Base-by-base conservation (phyloP, 2,329 filamentous ascomycete species). In the Penicillium expansum region DNA sequence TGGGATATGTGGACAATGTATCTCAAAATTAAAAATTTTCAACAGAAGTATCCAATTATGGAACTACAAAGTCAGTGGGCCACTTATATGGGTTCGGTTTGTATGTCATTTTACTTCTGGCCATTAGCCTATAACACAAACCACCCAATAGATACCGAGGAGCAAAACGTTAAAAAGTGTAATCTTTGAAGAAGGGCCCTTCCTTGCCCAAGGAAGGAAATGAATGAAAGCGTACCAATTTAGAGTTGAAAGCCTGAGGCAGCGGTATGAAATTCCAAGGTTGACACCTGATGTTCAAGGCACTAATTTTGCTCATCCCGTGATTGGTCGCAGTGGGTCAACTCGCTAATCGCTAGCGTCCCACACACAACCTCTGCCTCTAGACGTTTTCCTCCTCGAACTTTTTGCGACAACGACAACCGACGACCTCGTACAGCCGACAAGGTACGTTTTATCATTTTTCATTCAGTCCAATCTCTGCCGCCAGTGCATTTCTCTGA, bases 351-450 rank as follows among this genome's bases (percentile, higher is more conserved):
- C 65, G 57, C 68, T 75, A 74, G 74, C 68, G 73, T 72, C 72
- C 72, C 74, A 76, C 74, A 76, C 73, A 76, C 71, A 74, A 69
- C 64, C 63, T 64, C 63, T 60, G 58, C 64, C 65, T 62, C 64
- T 67, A 57, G 57, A 62, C 63, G 27, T 52, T 67, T 70, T 62
- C 60, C 60, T 66, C 60, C 62, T 72, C 63, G 65, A 74, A 69
- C 68, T 71, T 72, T 71, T 67, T 63, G 69, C 68, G 72, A 75
- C 72, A 71, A 72, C 73, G 72, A 76, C 73, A 72, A 74, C 67
- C 70, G 74, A 75, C 74, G 68, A 75, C 74, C 65, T 64, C 65
- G 66, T 71, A 68, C 73, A 69, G 73, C 73, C 75, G 74, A 76
- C 74, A 77, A 77, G 75, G 75, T 77, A 72, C 67, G 74, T 65